Percentiles rank a stretch among this genome's conserved stretches.
phyloP scores from a whole-genome alignment of 768 basidiomycete genomes.

The Suillus subalutaceus region DNA sequence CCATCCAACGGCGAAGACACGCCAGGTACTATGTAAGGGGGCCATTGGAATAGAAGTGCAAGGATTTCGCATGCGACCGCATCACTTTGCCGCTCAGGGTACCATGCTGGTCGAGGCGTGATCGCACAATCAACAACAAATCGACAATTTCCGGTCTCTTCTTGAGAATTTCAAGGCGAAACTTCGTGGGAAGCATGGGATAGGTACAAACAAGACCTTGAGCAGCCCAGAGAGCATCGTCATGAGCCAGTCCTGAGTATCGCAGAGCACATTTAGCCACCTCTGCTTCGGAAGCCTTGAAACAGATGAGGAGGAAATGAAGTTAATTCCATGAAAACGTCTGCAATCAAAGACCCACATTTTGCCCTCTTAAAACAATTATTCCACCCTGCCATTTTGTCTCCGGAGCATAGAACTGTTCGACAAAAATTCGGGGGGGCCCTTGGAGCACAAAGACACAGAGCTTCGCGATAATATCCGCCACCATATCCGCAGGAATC shows the following conservation, averaged over 20 bases:
- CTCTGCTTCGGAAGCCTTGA: slow-evolving; percentile 8
- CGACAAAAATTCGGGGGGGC: slow-evolving; percentile 22
- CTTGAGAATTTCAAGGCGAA: slow-evolving; percentile 18
- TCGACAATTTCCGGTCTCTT: slow-evolving; percentile 18
- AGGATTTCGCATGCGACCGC: slow-evolving; percentile 28
- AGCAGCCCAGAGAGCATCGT: slow-evolving; percentile 13
- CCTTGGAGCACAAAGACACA: slow-evolving; percentile 29
- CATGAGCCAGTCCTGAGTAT: slow-evolving; percentile 31
- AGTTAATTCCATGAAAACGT: not conserved
- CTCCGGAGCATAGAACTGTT: slow-evolving; percentile 21
- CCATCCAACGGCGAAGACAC: slow-evolving; percentile 14
- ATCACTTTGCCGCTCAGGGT: slow-evolving; percentile 29
- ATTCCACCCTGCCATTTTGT: slow-evolving; percentile 15
- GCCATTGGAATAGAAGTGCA: slow-evolving; percentile 23
- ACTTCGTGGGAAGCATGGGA: slow-evolving; percentile 11
- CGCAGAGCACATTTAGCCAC: slow-evolving; percentile 28
- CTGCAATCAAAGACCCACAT: slow-evolving; percentile 1
- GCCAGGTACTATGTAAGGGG: slow-evolving; percentile 23
- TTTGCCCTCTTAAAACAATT: slow-evolving; percentile 11
- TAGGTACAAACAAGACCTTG: slow-evolving; percentile 17
- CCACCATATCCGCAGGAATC: slow-evolving; percentile 20
- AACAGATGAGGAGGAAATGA: not conserved
- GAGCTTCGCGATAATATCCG: slow-evolving; percentile 27
- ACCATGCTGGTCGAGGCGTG: slow-evolving; percentile 27
- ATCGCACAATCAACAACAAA: slow-evolving; percentile 24